Evolutionary conservation across 1,284 basidiomycete species (phyloP), one percentile per base, ranked within the genome.

Genomic region (Mycosarcoma mackinlayi): DNA sequence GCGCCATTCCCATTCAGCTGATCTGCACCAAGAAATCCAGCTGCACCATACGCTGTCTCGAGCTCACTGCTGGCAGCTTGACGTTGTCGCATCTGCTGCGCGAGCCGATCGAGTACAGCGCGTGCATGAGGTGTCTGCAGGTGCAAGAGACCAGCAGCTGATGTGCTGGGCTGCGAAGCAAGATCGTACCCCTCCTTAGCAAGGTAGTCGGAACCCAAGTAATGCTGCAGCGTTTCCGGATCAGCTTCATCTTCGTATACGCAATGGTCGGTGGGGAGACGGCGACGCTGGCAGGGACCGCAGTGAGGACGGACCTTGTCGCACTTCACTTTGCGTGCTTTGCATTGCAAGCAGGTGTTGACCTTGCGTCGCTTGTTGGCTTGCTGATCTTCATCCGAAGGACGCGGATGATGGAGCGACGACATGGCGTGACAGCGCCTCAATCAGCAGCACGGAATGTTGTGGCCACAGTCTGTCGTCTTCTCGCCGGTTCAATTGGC

Each of bases 301-400:
- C 79, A 80, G 38, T 74, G 68, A 1, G 79, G 79, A 5, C 76
- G 70, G 28, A 70, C 72, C 50, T 76, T 73, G 68, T 80, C 79
- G 47, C 77, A 79, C 52, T 78, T 76, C 14, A 75, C 75, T 40
- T 75, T 75, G 27, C 73, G 70, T 18, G 63, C 64, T 61, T 80
- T 80, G 69, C 78, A 80, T n/a, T 76, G 75, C 4, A 79, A 64
- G 39, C 78, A 80, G 19, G 78, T 80, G 53, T 80, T 80, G 50
- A 80, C 76, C 42, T 80, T 80, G 38, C 78, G 70, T 1, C 78
- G 59, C 45, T 80, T 79, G 62, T 61, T 58, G 45, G 62, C 48
- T 11, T 40, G 49, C 16, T 33, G 24, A 8, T 71, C 68, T 18
- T 71, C 68, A n/a, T 66, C 68, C 27, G 38, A 38, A 1, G 68